phyloP scores from a whole-genome alignment of 2,329 filamentous ascomycete genomes.

The Talaromyces sp. region DNA sequence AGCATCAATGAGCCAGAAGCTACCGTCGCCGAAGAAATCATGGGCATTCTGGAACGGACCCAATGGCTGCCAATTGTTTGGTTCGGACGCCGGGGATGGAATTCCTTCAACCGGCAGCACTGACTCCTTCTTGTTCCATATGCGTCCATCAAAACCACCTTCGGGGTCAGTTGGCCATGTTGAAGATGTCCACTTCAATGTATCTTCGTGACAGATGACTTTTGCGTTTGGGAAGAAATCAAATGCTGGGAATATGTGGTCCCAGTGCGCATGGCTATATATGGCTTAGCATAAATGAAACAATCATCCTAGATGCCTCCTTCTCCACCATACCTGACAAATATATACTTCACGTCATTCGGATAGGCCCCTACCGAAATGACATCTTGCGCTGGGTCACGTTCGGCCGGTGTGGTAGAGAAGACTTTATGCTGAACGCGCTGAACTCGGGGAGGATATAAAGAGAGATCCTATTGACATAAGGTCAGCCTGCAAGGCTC shows the following conservation, averaged over 20 bases:
- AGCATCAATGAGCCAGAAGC: constrained; percentile 40
- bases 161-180: constrained; percentile 13
- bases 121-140: not conserved
- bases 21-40: constrained; percentile 41
- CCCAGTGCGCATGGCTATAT: constrained; percentile 10
- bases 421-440: constrained; percentile 10
- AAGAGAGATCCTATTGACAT: not conserved
- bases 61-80: constrained; percentile 30
- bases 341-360: constrained; percentile 12
- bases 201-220: constrained; percentile 5
- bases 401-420: not conserved
- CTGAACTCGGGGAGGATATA: constrained; percentile 12
- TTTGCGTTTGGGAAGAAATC: constrained; percentile 12
- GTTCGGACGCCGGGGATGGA: not conserved
- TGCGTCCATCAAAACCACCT: constrained; percentile 10
- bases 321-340: not conserved
- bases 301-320: not conserved
- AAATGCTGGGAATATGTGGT: constrained; percentile 11
- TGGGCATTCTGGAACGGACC: constrained; percentile 37
- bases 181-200: constrained; percentile 5
- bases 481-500: not conserved
- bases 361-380: constrained; percentile 1
- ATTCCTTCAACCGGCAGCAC: constrained; percentile 6
- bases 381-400: constrained; percentile 12
- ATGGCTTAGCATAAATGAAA: not conserved